Conservation (phyloP, 306 rosid species). For the Quercus parvula region DNA sequence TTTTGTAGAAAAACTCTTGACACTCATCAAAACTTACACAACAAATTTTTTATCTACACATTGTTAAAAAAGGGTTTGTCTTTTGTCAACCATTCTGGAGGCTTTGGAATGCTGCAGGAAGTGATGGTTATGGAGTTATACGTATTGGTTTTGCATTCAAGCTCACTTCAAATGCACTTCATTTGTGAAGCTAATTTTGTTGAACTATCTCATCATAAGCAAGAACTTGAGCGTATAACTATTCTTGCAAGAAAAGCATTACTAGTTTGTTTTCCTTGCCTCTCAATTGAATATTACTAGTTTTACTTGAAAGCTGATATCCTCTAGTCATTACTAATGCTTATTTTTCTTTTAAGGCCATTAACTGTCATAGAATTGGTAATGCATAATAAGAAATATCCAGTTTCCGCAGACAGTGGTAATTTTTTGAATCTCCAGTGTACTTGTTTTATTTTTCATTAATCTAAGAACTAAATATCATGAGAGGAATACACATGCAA, state of each 20-base stretch:
- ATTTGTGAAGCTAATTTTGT: constrained; percentile 81
- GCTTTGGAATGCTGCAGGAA: constrained; percentile 96
- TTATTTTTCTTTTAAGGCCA: constrained; percentile 32
- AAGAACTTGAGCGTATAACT: constrained; percentile 91
- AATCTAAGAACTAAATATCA: background rate
- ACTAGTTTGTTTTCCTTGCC: constrained; percentile 56
- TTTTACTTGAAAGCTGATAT: background rate
- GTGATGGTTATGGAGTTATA: constrained; percentile 94
- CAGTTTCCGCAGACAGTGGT: constrained; percentile 46
- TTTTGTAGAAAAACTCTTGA: too few species aligned
- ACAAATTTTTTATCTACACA: too few species aligned
- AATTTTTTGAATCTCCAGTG: constrained; percentile 3
- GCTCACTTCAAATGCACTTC: constrained; percentile 11
- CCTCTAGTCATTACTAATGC: constrained; percentile 9
- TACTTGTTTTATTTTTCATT: constrained; percentile 5
- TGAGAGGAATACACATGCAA: too few species aligned
- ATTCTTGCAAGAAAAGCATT: constrained; percentile 71
- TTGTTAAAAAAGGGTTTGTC: constrained; percentile 26
- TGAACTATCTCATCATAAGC: constrained; percentile 99
- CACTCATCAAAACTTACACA: too few species aligned
- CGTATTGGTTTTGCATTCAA: constrained; percentile 39
- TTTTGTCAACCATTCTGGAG: constrained; percentile 92
- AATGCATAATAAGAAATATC: constrained; percentile 29
- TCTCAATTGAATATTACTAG: background rate
- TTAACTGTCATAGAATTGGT: constrained; percentile 72